Evolutionary conservation across 2,329 filamentous ascomycete genomes (phyloP).

Genomic region (Monilinia fructigena): DNA sequence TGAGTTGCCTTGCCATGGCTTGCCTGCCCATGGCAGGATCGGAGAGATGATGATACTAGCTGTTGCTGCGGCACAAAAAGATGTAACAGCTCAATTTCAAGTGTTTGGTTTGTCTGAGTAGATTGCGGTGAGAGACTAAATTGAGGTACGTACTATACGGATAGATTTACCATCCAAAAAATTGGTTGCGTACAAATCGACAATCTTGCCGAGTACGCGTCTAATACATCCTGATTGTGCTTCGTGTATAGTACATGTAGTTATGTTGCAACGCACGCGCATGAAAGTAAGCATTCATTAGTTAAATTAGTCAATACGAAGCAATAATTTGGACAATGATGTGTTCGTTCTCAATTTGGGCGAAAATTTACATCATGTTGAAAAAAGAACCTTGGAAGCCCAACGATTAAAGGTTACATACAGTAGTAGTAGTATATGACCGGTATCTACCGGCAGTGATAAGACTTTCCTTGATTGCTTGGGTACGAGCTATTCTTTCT

Average conservation of each 20-base stretch:
- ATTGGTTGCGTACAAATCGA: background rate
- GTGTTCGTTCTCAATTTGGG: conserved; percentile 13
- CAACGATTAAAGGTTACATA: background rate
- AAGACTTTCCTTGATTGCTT: conserved; percentile 5
- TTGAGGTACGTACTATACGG: background rate
- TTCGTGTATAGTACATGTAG: no score
- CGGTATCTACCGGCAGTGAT: conserved; percentile 14
- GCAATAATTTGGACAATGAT: conserved; percentile 5
- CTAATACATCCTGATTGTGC: conserved; percentile 10
- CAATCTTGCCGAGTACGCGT: conserved; percentile 18
- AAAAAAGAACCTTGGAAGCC: conserved; percentile 5
- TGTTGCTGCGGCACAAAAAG: conserved; percentile 5
- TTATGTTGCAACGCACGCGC: conserved; percentile 8
- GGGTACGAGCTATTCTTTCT: background rate
- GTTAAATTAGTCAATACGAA: background rate
- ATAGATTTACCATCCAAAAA: background rate
- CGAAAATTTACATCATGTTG: background rate
- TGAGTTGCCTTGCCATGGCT: background rate
- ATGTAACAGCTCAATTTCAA: conserved; percentile 20
- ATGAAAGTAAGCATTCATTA: background rate
- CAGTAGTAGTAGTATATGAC: conserved; percentile 1
- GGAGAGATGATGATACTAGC: conserved; percentile 12
- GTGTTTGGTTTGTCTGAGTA: conserved; percentile 6
- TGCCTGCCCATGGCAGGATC: conserved; percentile 2
- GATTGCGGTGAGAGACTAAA: conserved; percentile 18